Conservation (phyloP, 2,329 filamentous ascomycete genomes). For the Calonectria ilicicola region DNA sequence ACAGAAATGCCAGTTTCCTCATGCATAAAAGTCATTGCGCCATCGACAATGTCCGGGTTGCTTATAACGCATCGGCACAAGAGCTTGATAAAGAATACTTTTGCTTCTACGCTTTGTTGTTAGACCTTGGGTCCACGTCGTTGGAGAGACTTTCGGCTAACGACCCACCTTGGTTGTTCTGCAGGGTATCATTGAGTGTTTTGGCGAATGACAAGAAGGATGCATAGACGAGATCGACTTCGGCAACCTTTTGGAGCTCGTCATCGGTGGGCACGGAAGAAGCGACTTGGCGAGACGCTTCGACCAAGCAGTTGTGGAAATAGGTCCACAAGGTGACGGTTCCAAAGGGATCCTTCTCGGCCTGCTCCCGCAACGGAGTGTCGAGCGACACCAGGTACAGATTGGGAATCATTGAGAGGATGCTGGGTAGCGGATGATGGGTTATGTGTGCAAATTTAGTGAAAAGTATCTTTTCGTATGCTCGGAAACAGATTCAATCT, state of each 20-base stretch:
- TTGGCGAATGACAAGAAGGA: background rate
- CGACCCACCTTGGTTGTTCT: background rate
- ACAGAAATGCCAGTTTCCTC: constrained; percentile 16
- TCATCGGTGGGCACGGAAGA: background rate
- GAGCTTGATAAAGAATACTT: constrained; percentile 8
- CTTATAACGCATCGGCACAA: constrained; percentile 19
- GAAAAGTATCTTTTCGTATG: background rate
- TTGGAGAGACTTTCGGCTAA: background rate
- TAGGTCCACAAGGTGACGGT: constrained; percentile 24
- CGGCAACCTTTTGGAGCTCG: background rate
- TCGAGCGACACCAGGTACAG: constrained; percentile 1
- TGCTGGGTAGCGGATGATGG: too few relatives aligned
- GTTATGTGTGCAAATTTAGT: background rate
- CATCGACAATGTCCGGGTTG: constrained; percentile 13
- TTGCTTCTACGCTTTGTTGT: background rate
- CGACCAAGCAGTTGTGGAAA: constrained; percentile 16
- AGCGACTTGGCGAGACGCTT: background rate
- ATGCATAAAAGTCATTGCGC: constrained; percentile 9
- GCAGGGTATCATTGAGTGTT: background rate
- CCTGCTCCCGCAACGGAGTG: background rate
- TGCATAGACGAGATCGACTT: constrained; percentile 19
- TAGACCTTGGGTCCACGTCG: background rate
- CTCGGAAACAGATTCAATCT: background rate
- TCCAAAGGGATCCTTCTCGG: constrained; percentile 18
- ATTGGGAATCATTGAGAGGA: constrained; percentile 10